Evolutionary conservation across 1,284 basidiomycete species (phyloP), one percentile per base, ranked within the genome.

Genomic region (Schizophyllum commune): DNA sequence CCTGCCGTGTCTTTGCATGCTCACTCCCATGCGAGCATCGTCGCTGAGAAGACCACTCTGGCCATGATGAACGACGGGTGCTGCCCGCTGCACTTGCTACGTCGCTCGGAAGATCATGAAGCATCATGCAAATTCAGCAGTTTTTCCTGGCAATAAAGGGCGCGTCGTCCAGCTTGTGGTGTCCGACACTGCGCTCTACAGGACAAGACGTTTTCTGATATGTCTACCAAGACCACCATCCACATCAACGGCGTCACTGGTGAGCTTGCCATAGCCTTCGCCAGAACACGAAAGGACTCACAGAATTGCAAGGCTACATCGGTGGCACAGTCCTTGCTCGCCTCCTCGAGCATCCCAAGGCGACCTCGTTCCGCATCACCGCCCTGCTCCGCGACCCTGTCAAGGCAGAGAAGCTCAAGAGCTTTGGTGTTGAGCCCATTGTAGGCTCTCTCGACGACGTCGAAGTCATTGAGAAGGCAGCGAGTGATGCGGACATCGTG

Each of bases 261-360:
- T 47, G 8, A 47, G 39, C 3, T 13, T 8, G 39, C 27, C 27
- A 3, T 5, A 27, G 27, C 5, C 27, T 27, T 67, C 32, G 72
- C 68, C 52, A 64, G 64, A 58, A 3, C 17, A 17, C 39, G 39
- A 47, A 47, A 13, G 2, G 3, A 47, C 39, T 17, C 13, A 47
- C 39, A 13, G 39, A 3, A 13, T 47, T 47, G 39, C 13, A 11
- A 47, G 39, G 39, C 2, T 47, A 47, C 39, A 47, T 47, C 9
- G 78, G 79, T 21, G 78, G 79, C 27, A 63, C 75, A 13, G 71
- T 80, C 17, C 72, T 81, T 21, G 62, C 71, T 20, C 74, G 72
- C 54, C 71, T 82, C 52, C 67, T 80, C 6, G 62, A 63, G 9
- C 77, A 77, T 61, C 72, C 74, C 1, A 71, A 73, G 27, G 68